Base-by-base conservation (phyloP, 108 stramenopile genomes). In the Epipyxis sp. region DNA sequence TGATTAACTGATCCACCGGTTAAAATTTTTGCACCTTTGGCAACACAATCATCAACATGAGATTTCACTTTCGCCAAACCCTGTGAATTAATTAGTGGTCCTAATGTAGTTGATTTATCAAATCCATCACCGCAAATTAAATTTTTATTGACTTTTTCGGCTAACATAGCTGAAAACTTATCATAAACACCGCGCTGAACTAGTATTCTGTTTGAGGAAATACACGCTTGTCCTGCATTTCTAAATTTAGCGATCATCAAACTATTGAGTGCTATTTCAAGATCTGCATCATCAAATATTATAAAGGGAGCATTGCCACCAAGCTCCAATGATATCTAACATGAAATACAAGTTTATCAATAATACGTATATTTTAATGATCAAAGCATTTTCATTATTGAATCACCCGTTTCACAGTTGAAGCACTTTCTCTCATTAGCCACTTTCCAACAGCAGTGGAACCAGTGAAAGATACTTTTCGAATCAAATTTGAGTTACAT, bases 271-370 rank as follows among this genome's bases (percentile, higher is more conserved):
- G 94, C 94, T 0, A 87, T 84, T 34, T 92, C 91, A 27, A 95
- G 32, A 80, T 94, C 88, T 32, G 94, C 94, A 85, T 94, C 94
- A 10, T 90, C 93, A 82, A 95, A 95, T 1, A 95, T 93, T 1
- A 97, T 79, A 81, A 95, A 94, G 2, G 93, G 88, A 10, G 94
- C 96, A 85, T 95, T 95, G 34, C 96, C 96, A 40, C 94, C 96
- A 45, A 78, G 69, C 59, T 59, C 80, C 59, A 90, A 80, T 2
- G 90, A 90, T 29, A 93, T n/a, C n/a, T n/a, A n/a, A n/a, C n/a
- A n/a, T n/a, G n/a, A n/a, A n/a, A n/a, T n/a, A n/a, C n/a, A n/a
- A n/a, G n/a, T n/a, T n/a, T n/a, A n/a, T n/a, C n/a, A n/a, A n/a
- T n/a, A 57, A 57, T 57, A 57, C 54, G 25, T 57, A n/a, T 57